Base-by-base conservation (phyloP, 192 early-diverging fungal species). In the Spizellomyces punctatus region DNA sequence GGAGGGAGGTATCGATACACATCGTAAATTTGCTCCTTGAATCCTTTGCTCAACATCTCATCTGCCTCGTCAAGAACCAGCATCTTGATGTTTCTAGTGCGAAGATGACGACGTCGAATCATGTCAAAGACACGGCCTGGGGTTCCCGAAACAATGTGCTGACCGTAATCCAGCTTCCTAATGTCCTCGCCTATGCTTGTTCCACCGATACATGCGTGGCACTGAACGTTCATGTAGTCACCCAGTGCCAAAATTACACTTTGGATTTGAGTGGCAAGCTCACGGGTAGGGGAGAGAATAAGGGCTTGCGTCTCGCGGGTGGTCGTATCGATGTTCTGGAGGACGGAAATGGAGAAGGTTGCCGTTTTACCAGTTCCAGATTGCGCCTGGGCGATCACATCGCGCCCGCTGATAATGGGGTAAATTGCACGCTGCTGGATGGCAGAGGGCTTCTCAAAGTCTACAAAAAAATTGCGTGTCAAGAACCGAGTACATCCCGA, bases 351-450 rank as follows among this genome's bases (percentile, higher is more conserved):
- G 3, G 93, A 94, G 82, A 98, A 95, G 0, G 96, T 97, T 47
- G 95, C 96, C 0, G 96, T 98, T 79, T 98, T 98, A 81, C 96
- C 96, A 66, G 96, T 98, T 74, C 96, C 96, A 47, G 96, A 97
- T 85, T 98, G 95, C 10, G 95, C 94, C 80, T 98, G 95, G 2
- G 95, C 95, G 66, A 98, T 98, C 61, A 98, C 95, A 82, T 98
- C 95, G 58, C 92, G 89, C 43, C 92, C 93, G 66, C 84, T 90
- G 67, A 88, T 87, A 62, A 97, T 93, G 36, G 95, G 94, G 74
- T 87, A 77, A 65, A 98, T 99, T 49, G 95, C 95, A 81, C 97
- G 90, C 81, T 99, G 97, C 80, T 99, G 97, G 83, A 99, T 99
- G 64, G 97, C 94, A 5, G 95, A 98, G 5, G 95, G 97, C 75